Conservation (phyloP, 2,329 filamentous ascomycete species). For the Ceratocystis albifundus region DNA sequence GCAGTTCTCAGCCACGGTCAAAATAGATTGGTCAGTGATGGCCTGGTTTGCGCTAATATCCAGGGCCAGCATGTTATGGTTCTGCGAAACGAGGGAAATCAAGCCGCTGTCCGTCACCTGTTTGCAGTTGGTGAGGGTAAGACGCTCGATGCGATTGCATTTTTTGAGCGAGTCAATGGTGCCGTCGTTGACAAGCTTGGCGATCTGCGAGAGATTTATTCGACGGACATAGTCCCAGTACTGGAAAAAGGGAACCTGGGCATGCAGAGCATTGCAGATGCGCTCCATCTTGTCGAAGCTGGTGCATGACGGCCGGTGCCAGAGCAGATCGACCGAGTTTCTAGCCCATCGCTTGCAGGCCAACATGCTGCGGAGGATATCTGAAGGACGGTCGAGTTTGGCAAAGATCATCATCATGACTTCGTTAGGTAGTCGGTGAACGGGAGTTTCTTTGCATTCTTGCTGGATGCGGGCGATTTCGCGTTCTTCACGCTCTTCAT, state of each 20-base stretch:
- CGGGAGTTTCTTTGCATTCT: slow-evolving; percentile 59
- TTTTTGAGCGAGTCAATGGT: slow-evolving; percentile 69
- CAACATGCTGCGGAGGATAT: slow-evolving; percentile 79
- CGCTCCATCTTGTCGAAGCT: slow-evolving; percentile 69
- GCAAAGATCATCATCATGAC: slow-evolving; percentile 88
- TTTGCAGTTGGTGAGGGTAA: slow-evolving; percentile 84
- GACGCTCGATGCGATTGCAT: slow-evolving; percentile 82
- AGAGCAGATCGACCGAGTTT: slow-evolving; percentile 84
- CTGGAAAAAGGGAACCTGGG: slow-evolving; percentile 66
- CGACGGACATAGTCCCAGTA: slow-evolving; percentile 87
- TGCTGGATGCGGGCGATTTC: slow-evolving; percentile 60
- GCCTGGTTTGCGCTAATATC: slow-evolving; percentile 79
- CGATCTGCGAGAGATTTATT: slow-evolving; percentile 74
- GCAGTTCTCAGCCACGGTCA: slow-evolving; percentile 69
- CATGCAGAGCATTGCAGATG: slow-evolving; percentile 67
- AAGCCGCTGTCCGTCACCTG: slow-evolving; percentile 76
- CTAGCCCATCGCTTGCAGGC: slow-evolving; percentile 90
- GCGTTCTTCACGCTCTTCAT: slow-evolving; percentile 50
- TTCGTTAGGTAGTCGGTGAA: slow-evolving; percentile 81
- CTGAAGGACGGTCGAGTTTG: slow-evolving; percentile 61
- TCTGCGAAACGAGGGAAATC: slow-evolving; percentile 65
- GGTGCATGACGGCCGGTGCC: slow-evolving; percentile 86
- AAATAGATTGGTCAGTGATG: slow-evolving; percentile 71
- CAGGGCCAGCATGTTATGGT: slow-evolving; percentile 69
- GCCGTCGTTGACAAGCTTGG: slow-evolving; percentile 69